Evolutionary conservation across 768 basidiomycete genomes (phyloP), one percentile per base, ranked within the genome.

Genomic region (Cystobasidium tubakii): DNA sequence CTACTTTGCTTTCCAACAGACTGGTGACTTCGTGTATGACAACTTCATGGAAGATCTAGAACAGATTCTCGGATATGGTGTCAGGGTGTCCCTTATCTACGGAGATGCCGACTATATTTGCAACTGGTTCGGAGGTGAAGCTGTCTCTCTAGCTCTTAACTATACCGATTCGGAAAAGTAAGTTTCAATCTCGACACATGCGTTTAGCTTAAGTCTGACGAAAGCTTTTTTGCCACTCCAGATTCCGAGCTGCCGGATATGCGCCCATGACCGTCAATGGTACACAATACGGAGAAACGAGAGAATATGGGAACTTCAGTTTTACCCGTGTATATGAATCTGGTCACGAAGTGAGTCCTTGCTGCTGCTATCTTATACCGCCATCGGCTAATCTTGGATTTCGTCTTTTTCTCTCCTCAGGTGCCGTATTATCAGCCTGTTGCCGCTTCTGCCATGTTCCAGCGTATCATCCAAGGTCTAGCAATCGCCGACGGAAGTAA

Each of bases 91-190:
- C 1, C 23, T 71, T 12, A 71, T 71, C 54, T 71, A 71, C 36
- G 69, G 69, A n/a, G 69, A 71, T 34, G 69, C 69, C 21, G 69
- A 71, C 39, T 71, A 71, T 31, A 71, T 71, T 33, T 71, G 69
- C 69, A 71, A 71, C 36, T 71, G 69, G 69, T 71, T 55, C 21
- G 69, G 69, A 12, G 66, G 66, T 4, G 43, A 67, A 31, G 69
- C 69, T 12, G 55, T 71, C 1, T 71, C 53, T 15, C 54, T 71
- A 15, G 55, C 50, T 7, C 2, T 67, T 3, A 67, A 67, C 25
- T 67, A 67, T 27, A 67, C 66, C 23, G 10, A 67, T 43, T 25
- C 50, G 1, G 66, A 46, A n/a, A 12, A 67, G 69, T 34, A 12
- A 27, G 57, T 60, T 15, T 10, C 10, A 4, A n/a, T n/a, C 7